Conservation (phyloP, 2,329 filamentous ascomycete species). For the Fusarium setosum region DNA sequence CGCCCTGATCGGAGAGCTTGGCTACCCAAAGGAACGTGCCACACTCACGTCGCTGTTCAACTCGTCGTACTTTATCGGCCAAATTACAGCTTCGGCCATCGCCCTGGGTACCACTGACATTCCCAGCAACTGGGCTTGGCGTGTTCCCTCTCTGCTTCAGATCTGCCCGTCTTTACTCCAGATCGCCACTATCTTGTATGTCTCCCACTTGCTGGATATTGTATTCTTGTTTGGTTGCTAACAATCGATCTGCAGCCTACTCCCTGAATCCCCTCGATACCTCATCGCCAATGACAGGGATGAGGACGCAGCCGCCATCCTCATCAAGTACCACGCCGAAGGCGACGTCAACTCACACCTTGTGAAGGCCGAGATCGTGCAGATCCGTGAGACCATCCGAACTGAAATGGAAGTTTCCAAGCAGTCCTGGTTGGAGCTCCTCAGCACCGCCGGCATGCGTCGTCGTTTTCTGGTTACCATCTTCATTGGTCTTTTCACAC, state of each 20-base stretch:
- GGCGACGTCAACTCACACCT: slow-evolving; percentile 61
- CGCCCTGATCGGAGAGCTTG: slow-evolving; percentile 69
- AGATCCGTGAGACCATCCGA: slow-evolving; percentile 68
- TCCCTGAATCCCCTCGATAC: slow-evolving; percentile 49
- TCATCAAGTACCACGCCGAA: slow-evolving; percentile 61
- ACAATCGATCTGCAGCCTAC: slow-evolving; percentile 1
- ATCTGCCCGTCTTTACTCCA: slow-evolving; percentile 53
- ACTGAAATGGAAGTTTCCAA: slow-evolving; percentile 64
- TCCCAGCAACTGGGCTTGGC: slow-evolving; percentile 46
- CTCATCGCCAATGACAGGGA: slow-evolving; percentile 46
- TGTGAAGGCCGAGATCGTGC: slow-evolving; percentile 68
- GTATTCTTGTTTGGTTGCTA: neutral
- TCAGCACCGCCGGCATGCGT: slow-evolving; percentile 61
- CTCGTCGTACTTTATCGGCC: slow-evolving; percentile 66
- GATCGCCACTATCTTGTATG: slow-evolving; percentile 53
- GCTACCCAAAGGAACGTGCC: slow-evolving; percentile 69
- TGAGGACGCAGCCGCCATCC: slow-evolving; percentile 47
- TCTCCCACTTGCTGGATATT: neutral
- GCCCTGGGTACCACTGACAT: slow-evolving; percentile 57
- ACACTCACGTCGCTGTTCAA: slow-evolving; percentile 52
- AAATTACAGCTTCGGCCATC: slow-evolving; percentile 61
- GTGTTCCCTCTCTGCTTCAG: slow-evolving; percentile 59
- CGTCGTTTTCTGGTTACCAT: slow-evolving; percentile 60
- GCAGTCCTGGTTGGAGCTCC: slow-evolving; percentile 62
- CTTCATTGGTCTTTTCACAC: slow-evolving; percentile 64